These are phyloP conservation scores for Phialophora verrucosa DNA, from an alignment of 2,329 filamentous ascomycete species.

Conservation along the genomic window DNA sequence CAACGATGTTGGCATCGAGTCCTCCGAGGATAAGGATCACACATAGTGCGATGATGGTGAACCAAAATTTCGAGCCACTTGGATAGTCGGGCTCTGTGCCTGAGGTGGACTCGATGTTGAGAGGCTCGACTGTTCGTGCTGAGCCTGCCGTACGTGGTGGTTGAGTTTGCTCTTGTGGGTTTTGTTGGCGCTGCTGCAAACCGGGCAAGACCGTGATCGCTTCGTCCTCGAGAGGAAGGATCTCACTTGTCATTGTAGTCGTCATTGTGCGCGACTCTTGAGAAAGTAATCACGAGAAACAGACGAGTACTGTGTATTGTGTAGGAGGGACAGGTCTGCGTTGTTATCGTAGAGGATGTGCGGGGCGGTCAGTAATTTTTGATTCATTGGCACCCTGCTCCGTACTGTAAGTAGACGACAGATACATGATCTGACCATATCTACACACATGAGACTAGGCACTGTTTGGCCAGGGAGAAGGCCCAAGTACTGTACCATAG, in stretches of 20 bases:
- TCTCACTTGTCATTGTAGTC: neutral
- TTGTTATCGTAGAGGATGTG: neutral
- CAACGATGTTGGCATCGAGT: conserved; percentile 36
- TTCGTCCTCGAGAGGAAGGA: neutral
- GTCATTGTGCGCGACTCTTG: neutral
- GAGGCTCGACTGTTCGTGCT: neutral
- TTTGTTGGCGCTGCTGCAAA: neutral
- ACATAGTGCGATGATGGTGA: neutral
- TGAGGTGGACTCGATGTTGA: neutral
- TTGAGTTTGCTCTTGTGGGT: neutral
- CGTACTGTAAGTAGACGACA: neutral
- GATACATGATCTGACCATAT: neutral
- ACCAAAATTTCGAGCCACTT: neutral
- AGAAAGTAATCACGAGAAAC: neutral
- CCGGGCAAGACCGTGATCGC: neutral
- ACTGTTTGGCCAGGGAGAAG: neutral
- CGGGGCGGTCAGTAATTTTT: no score
- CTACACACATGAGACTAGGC: neutral
- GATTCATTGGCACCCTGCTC: no score
- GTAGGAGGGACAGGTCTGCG: no score
- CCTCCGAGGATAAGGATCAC: conserved; percentile 2
- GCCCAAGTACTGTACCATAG: no score
- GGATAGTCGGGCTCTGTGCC: neutral
- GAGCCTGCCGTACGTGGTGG: neutral
- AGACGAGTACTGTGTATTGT: neutral